phyloP scores from a whole-genome alignment of 208 protist genomes.

The Trypanosoma brucei region DNA sequence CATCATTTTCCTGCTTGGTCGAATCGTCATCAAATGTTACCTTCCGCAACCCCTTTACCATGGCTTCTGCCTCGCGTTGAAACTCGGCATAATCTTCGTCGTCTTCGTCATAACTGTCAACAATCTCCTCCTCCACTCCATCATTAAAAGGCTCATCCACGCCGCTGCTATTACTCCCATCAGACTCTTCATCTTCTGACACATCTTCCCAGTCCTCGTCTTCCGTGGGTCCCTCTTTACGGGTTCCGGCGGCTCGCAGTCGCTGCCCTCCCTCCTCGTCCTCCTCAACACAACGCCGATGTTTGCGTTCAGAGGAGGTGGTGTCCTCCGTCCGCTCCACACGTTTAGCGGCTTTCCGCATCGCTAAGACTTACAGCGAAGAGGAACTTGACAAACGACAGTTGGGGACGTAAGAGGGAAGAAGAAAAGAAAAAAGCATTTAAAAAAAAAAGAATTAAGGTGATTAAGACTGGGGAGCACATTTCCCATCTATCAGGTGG shows the following conservation, averaged over 20 bases:
- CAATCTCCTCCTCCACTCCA: conserved; percentile 54
- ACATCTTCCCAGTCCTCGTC: conserved; percentile 33
- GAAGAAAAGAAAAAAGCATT: neutral
- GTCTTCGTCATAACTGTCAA: conserved; percentile 37
- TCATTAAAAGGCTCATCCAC: conserved; percentile 37
- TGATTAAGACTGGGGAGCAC: no score
- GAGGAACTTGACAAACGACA: neutral
- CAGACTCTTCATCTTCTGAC: conserved; percentile 34
- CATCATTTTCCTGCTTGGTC: conserved; percentile 21
- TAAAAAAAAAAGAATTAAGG: no score
- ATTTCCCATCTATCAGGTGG: no score
- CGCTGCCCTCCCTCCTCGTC: conserved; percentile 17
- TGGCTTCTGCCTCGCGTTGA: conserved; percentile 46
- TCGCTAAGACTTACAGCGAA: conserved; percentile 5
- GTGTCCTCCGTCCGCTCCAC: conserved; percentile 32
- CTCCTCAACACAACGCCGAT: conserved; percentile 29
- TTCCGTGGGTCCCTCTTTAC: conserved; percentile 8
- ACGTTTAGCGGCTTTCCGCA: conserved; percentile 36
- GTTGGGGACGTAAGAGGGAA: neutral
- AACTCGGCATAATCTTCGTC: conserved; percentile 77
- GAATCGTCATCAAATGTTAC: conserved; percentile 49
- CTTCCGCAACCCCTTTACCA: conserved; percentile 39
- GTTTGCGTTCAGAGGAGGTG: conserved; percentile 17
- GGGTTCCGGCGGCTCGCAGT: no score
- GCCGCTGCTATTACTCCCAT: conserved; percentile 29